phyloP scores from a whole-genome alignment of 2,329 filamentous ascomycete genomes.

The Pseudogymnoascus sp. region DNA sequence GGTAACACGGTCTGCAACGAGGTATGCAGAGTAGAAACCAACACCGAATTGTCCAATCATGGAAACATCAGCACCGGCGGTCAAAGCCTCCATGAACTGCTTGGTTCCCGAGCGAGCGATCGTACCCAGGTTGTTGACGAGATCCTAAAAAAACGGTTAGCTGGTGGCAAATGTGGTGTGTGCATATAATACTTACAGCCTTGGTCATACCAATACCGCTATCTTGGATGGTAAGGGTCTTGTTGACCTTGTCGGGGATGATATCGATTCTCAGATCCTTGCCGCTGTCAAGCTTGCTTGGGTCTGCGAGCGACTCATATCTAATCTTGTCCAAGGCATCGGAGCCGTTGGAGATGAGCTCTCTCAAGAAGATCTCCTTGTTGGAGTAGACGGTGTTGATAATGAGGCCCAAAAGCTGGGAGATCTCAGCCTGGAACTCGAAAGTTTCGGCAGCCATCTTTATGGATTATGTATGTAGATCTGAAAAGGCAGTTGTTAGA shows the following conservation, averaged over 20 bases:
- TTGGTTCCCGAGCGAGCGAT: constrained; percentile 99
- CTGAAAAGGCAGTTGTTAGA: background rate
- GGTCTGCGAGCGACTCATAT: constrained; percentile 96
- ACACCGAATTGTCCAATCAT: constrained; percentile 99
- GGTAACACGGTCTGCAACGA: constrained; percentile 92
- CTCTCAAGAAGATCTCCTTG: constrained; percentile 99
- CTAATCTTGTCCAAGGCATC: constrained; percentile 99
- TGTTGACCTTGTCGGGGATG: constrained; percentile 93
- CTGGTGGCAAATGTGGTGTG: constrained; percentile 10
- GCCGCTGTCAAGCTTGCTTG: constrained; percentile 90
- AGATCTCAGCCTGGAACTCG: constrained; percentile 99
- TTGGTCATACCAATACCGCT: constrained; percentile 99
- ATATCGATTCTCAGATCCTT: constrained; percentile 99
- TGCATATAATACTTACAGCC: constrained; percentile 63
- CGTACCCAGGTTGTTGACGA: constrained; percentile 99
- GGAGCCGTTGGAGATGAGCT: constrained; percentile 96
- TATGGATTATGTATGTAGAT: constrained; percentile 30
- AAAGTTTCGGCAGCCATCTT: constrained; percentile 89
- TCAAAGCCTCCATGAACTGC: constrained; percentile 99
- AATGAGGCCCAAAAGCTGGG: constrained; percentile 98
- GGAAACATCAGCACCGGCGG: constrained; percentile 96
- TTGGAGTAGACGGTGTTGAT: constrained; percentile 99
- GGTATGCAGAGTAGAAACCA: constrained; percentile 99
- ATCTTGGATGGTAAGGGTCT: constrained; percentile 95
- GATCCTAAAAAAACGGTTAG: constrained; percentile 57